phyloP scores from a whole-genome alignment of 768 basidiomycete species.

The Mycena haematopus region DNA sequence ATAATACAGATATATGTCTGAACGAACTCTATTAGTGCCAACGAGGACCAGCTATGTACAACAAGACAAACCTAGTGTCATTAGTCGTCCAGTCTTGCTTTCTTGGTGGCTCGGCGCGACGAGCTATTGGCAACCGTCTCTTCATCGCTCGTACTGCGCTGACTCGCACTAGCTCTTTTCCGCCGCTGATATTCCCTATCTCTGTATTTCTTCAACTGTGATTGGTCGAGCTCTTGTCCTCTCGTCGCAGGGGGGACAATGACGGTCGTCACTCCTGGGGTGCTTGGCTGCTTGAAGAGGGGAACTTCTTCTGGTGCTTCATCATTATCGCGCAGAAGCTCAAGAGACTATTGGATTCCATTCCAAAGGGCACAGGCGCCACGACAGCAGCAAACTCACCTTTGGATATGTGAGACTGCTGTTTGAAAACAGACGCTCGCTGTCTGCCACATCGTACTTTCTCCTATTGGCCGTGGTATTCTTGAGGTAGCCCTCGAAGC shows the following conservation, averaged over 20 bases:
- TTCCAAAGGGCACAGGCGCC: slow-evolving; percentile 21
- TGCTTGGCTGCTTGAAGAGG: slow-evolving; percentile 59
- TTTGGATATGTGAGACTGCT: slow-evolving; percentile 81
- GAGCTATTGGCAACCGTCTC: slow-evolving; percentile 53
- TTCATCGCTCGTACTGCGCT: slow-evolving; percentile 76
- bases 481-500: slow-evolving; percentile 88
- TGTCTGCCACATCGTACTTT: slow-evolving; percentile 77
- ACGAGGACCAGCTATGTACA: background rate
- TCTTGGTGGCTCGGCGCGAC: slow-evolving; percentile 69
- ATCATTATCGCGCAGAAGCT: slow-evolving; percentile 75
- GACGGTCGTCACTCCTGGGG: slow-evolving; percentile 77
- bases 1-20: slow-evolving; percentile 23
- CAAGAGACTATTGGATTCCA: slow-evolving; percentile 62
- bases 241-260: slow-evolving; percentile 77
- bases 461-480: slow-evolving; percentile 70
- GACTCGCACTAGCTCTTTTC: slow-evolving; percentile 68
- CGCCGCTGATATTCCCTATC: slow-evolving; percentile 83
- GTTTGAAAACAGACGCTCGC: slow-evolving; percentile 81
- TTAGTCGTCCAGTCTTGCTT: slow-evolving; percentile 73
- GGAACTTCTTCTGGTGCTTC: slow-evolving; percentile 70
- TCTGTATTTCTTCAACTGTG: slow-evolving; percentile 77
- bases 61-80: slow-evolving; percentile 19
- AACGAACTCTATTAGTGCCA: background rate
- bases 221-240: slow-evolving; percentile 69
- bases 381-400: slow-evolving; percentile 44